phyloP scores from a whole-genome alignment of 768 basidiomycete species.

The Naganishia kalamii region DNA sequence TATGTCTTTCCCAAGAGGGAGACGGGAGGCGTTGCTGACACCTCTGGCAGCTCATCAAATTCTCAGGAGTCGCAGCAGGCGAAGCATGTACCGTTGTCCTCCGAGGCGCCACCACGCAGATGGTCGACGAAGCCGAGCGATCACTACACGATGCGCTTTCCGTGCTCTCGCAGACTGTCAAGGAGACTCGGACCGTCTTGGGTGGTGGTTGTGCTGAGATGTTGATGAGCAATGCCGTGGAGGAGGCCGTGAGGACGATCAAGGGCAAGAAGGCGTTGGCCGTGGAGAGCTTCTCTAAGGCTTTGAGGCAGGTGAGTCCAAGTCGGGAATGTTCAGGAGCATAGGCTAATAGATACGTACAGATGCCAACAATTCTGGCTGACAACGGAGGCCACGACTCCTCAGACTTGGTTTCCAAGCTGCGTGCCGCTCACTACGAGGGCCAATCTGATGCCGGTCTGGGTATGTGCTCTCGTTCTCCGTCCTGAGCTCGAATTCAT shows the following conservation, averaged over 20 bases:
- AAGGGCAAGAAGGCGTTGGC: conserved; percentile 95
- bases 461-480: conserved; percentile 53
- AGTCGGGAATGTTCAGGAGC: not conserved
- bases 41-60: conserved; percentile 78
- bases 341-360: not conserved
- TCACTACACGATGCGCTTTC: conserved; percentile 96
- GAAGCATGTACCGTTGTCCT: conserved; percentile 97
- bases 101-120: conserved; percentile 93
- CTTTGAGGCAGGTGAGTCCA: conserved; percentile 62
- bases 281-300: conserved; percentile 80
- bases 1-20: too few species aligned
- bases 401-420: conserved; percentile 81
- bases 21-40: too few species aligned
- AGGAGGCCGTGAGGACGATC: conserved; percentile 73
- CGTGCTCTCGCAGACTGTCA: conserved; percentile 93
- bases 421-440: conserved; percentile 90
- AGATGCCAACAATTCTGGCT: conserved; percentile 92
- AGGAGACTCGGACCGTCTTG: conserved; percentile 87
- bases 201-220: conserved; percentile 98
- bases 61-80: conserved; percentile 96
- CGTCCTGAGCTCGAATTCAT: not conserved
- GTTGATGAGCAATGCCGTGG: conserved; percentile 91
- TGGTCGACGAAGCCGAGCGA: conserved; percentile 98
- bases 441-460: conserved; percentile 79
- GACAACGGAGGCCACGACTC: conserved; percentile 98